Conservation (phyloP, 108 stramenopile genomes). For the Pelagomonas calceolata region DNA sequence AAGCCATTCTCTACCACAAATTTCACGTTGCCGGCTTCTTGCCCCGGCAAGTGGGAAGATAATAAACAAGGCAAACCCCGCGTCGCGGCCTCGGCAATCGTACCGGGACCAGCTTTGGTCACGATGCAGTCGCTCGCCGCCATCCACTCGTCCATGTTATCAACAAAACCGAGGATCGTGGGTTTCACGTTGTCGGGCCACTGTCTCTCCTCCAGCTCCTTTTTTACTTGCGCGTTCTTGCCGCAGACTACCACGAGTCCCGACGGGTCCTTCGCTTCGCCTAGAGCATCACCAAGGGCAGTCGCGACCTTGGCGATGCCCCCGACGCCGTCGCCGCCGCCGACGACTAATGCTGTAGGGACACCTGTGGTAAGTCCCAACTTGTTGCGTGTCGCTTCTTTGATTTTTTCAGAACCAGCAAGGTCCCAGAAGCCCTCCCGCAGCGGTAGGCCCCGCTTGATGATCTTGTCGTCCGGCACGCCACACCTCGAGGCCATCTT, state of each 20-base stretch:
- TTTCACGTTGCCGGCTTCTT: slow-evolving; percentile 87
- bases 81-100: slow-evolving; percentile 86
- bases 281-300: slow-evolving; percentile 49
- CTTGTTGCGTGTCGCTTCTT: neutral
- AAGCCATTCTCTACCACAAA: slow-evolving; percentile 77
- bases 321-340: slow-evolving; percentile 92
- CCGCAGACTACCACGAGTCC: slow-evolving; percentile 93
- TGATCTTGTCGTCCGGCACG: slow-evolving; percentile 50
- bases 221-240: slow-evolving; percentile 62
- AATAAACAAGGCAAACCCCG: slow-evolving; percentile 86
- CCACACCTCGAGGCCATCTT: slow-evolving; percentile 48
- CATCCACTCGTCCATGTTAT: slow-evolving; percentile 95
- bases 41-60: slow-evolving; percentile 77
- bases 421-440: slow-evolving; percentile 89
- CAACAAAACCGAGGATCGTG: slow-evolving; percentile 80
- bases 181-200: slow-evolving; percentile 43
- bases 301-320: slow-evolving; percentile 67
- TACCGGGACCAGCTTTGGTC: slow-evolving; percentile 88
- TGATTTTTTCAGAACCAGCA: neutral
- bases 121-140: slow-evolving; percentile 57
- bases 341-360: slow-evolving; percentile 54
- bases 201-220: slow-evolving; percentile 18
- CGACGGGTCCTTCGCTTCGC: slow-evolving; percentile 27
- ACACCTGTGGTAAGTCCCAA: neutral
- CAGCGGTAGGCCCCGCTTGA: slow-evolving; percentile 81